Percentiles rank a stretch among this genome's conserved stretches.
Conservation (phyloP, 371 early-diverging fungal species). For the Umbelopsis sp. region DNA sequence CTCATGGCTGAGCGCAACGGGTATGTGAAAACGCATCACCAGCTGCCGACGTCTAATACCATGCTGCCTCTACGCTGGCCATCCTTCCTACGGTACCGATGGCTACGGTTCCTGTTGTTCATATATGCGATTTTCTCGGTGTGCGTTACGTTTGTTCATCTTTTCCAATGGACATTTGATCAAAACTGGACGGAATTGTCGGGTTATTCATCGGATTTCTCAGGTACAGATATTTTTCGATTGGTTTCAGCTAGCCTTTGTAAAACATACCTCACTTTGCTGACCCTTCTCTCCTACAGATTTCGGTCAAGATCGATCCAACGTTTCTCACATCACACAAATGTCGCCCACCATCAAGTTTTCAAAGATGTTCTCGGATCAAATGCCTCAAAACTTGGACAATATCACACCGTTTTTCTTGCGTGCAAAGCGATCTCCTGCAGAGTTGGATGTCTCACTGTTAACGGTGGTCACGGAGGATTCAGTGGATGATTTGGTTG, state of each 20-base stretch:
- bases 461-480: conserved; percentile 35
- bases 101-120: not conserved
- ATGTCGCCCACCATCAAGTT: not conserved
- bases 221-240: not conserved
- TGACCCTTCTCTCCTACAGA: not conserved
- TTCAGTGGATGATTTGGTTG: conserved; percentile 27
- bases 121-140: conserved; percentile 15
- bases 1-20: not conserved
- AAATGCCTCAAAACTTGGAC: conserved; percentile 15
- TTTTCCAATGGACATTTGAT: conserved; percentile 9
- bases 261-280: too few relatives aligned
- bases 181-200: conserved; percentile 1
- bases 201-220: not conserved
- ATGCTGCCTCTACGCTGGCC: not conserved
- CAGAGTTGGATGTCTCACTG: conserved; percentile 28
- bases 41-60: not conserved
- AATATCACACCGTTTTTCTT: conserved; percentile 10
- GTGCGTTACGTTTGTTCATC: conserved; percentile 15
- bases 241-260: too few relatives aligned
- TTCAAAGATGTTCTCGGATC: conserved; percentile 14
- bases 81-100: conserved; percentile 8
- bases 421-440: conserved; percentile 17
- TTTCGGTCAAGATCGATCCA: not conserved
- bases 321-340: not conserved
- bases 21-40: not conserved